phyloP scores from a whole-genome alignment of 805 yeast species.

The Yamadazyma akitaensis region DNA sequence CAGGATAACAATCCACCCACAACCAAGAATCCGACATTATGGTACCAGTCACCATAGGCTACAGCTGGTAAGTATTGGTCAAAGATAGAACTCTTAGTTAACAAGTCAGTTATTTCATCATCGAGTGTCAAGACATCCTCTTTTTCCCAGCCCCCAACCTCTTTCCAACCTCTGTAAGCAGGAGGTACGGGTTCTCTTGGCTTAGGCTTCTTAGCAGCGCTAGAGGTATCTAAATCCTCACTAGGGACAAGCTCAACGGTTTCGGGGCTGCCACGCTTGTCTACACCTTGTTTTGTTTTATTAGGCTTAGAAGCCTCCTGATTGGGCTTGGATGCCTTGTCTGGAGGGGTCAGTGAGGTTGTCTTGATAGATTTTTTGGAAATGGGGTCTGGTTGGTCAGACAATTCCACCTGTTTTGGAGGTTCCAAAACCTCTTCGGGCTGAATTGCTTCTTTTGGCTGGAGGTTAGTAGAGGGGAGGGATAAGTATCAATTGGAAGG shows the following conservation, averaged over 20 bases:
- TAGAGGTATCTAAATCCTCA: conserved; percentile 35
- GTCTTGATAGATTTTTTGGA: conserved; percentile 6
- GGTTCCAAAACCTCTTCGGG: conserved; percentile 15
- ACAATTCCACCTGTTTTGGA: conserved; percentile 12
- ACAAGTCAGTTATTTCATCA: conserved; percentile 70
- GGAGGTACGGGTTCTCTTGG: conserved; percentile 58
- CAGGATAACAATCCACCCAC: conserved; percentile 72
- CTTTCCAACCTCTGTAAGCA: conserved; percentile 89
- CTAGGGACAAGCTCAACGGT: conserved; percentile 24
- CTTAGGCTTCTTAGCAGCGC: conserved; percentile 32
- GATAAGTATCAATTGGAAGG: background rate
- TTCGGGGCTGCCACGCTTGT: conserved; percentile 3
- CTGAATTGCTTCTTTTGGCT: conserved; percentile 5
- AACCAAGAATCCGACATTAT: conserved; percentile 70
- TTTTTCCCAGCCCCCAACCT: conserved; percentile 83
- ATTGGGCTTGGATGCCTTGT: too few relatives aligned
- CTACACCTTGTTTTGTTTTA: conserved; percentile 1
- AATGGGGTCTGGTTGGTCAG: conserved; percentile 12
- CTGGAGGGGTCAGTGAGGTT: background rate
- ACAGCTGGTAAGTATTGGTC: conserved; percentile 74
- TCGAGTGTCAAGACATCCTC: conserved; percentile 61
- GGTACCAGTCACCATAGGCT: conserved; percentile 95
- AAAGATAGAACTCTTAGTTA: conserved; percentile 65
- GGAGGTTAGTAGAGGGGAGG: conserved; percentile 7
- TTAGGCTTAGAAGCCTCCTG: conserved; percentile 6